A percentile compares a stretch with the other conserved stretches of the same genome.
phyloP scores from a whole-genome alignment of 371 early-diverging fungal species.

The Haplosporangium sp. region DNA sequence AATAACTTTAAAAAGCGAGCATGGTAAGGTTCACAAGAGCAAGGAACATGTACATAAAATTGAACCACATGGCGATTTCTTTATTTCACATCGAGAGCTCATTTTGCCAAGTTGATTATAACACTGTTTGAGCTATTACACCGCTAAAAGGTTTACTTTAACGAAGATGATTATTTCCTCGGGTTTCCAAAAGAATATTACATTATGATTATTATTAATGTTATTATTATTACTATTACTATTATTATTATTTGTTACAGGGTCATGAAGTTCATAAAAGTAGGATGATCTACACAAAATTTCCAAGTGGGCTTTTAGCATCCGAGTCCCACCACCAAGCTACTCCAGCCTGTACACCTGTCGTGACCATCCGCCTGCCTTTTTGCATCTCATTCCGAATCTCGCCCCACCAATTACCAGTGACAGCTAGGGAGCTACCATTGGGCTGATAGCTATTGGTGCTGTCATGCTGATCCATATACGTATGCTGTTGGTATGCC shows the following conservation, averaged over 20 bases:
- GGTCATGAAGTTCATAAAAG: slow-evolving; percentile 3
- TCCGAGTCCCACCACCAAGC: slow-evolving; percentile 55
- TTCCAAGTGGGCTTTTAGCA: slow-evolving; percentile 39
- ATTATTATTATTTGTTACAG: not conserved
- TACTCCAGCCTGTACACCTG: slow-evolving; percentile 49
- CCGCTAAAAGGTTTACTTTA: no score
- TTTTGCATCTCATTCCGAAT: slow-evolving; percentile 39
- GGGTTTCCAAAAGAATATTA: no score
- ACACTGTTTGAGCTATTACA: no score
- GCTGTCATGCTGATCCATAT: not conserved
- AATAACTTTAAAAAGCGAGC: no score
- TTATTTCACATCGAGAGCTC: no score
- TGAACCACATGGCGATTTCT: no score
- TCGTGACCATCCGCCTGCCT: slow-evolving; percentile 44
- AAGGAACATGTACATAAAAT: no score
- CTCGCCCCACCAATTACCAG: slow-evolving; percentile 38
- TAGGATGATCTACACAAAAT: slow-evolving; percentile 13
- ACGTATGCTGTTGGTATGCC: slow-evolving; percentile 13
- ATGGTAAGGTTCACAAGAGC: no score
- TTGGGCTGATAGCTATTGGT: not conserved
- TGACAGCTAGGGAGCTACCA: slow-evolving; percentile 8
- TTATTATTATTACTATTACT: no score
- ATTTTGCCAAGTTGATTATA: no score
- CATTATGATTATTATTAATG: no score
- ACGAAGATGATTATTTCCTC: no score